Evolutionary conservation across 2,329 filamentous ascomycete genomes (phyloP), one percentile per base, ranked within the genome.

Genomic region (Alternaria solani): DNA sequence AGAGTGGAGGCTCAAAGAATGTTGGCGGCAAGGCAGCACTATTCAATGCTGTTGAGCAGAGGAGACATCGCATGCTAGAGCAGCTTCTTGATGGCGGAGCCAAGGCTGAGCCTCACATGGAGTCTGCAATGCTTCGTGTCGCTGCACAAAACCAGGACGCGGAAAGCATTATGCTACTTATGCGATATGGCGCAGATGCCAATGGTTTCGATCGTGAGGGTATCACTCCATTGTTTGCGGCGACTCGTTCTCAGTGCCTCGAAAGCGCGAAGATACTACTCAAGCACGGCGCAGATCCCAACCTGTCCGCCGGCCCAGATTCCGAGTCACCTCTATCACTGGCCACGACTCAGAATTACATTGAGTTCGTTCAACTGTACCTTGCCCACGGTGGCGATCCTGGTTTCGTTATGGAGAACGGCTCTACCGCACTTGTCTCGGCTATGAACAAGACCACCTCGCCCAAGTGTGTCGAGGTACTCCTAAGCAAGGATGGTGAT

Each of bases 341-440:
- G 51, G 82, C 87, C 16, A 80, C 83, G 46, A 71, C 80, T 2
- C 82, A 83, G 47, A 84, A 85, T 69, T 86, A 86, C 66, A 78
- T 85, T 26, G 84, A 85, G 56, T 81, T 91, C 23, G 80, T 86
- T 0, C 86, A 89, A 61, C 79, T 89, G 4, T 83, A 88, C 46
- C 79, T 91, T 18, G 86, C 85, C 23, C 87, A 90, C 60, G 86
- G 88, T 7, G 88, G 85, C 2, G 83, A 89, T 60, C 75, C 84
- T 20, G 86, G 87, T 67, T 78, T 83, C 18, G 66, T 84, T 23
- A 85, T 85, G 61, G 77, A 81, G 11, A 84, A 83, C 20, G 87
- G 87, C n/a, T 84, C 87, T 61, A 90, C 88, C 0, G 78, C 88
- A 1, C 81, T 91, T 61, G 84, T 88, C 54, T 80, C 82, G 28